Evolutionary conservation across 164 flowering plant species (phyloP), one percentile per base, ranked within the genome.

Genomic region (Akebia trifoliata): DNA sequence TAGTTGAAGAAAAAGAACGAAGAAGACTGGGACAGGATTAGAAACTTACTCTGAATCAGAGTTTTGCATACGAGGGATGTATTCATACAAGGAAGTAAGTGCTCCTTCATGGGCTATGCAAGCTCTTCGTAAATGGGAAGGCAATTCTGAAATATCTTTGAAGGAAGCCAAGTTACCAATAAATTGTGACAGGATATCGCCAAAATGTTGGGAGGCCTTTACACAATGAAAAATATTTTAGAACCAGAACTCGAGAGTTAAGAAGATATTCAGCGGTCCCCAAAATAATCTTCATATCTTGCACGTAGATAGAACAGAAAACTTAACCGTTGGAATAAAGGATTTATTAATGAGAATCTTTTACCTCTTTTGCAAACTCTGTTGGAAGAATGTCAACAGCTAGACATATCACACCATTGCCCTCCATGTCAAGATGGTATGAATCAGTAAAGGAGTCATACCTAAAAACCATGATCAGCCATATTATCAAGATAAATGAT

Each of bases 201-300:
- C 99, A 68, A 94, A 94, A 76, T 94, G 95, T 68, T 86, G 85
- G 50, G 99, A 87, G 59, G 99, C 97, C 96, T 93, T 72, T 40
- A 15, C 63, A 62, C 38, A 68, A 18, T 14, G 24, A 53, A 9
- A 40, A 60, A 37, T 11, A 42, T 15, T 14, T 31, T 31, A 49
- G 17, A 31, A 25, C 34, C 32, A 35, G 10, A 34, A 31, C 8
- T 26, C 10, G 29, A 55, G 47, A 31, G 47, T 38, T 44, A 42
- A 8, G 22, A 44, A 14, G 18, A 29, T 6, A 57, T 43, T n/a
- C 18, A 25, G 28, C 59, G 5, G 43, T n/a, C 36, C 36, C 7
- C 18, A 40, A 17, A 45, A 22, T 9, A 24, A 29, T 17, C 8
- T 35, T 18, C n/a, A 40, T 14, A 54, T 50, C 15, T 22, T 10